Base-by-base conservation (phyloP, 768 basidiomycete genomes). In the Mycena metata region DNA sequence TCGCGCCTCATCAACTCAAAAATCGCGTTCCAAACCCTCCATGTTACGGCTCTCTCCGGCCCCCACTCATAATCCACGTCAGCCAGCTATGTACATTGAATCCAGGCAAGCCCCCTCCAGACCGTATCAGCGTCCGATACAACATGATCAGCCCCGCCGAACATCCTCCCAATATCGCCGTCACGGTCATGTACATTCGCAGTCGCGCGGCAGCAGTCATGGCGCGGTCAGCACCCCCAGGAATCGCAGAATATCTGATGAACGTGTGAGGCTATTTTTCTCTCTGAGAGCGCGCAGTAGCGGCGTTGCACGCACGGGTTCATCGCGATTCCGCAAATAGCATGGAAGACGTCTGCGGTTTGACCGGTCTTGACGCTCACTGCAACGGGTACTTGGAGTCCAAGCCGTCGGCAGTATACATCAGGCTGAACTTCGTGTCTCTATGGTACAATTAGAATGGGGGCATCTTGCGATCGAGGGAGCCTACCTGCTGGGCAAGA, bases 351-450 rank as follows among this genome's bases (percentile, higher is more conserved):
- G 76, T 95, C 94, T 30, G 94, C 94, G 13, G 86, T 90, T 77
- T 95, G 93, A 51, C 90, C 92, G 5, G 90, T 90, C 79, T 91
- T 92, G 49, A 96, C 91, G 78, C 95, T 96, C 33, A 99, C 95
- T 3, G 97, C 91, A 50, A 99, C 95, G 30, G 97, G 97, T 6
- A 97, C 95, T 70, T 93, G 94, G n/a, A 99, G 84, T 11, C 90
- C 89, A 57, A 98, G 80, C 67, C 95, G 85, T 76, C 96, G 85
- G 77, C 96, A 97, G 76, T 99, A 99, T 15, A 96, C 95, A 76
- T 99, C 97, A 42, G 97, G 97, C 76, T 99, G 97, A 23, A 99
- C 96, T 83, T 99, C 97, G 78, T 98, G 97, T 77, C 97, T 85
- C 93, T 98, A 76, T 21, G 64, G 9, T 66, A 64, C 47, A 61